A percentile compares a stretch with the other conserved stretches of the same genome.
phyloP scores from a whole-genome alignment of 2,329 filamentous ascomycete species.

The Stemphylium beticola region DNA sequence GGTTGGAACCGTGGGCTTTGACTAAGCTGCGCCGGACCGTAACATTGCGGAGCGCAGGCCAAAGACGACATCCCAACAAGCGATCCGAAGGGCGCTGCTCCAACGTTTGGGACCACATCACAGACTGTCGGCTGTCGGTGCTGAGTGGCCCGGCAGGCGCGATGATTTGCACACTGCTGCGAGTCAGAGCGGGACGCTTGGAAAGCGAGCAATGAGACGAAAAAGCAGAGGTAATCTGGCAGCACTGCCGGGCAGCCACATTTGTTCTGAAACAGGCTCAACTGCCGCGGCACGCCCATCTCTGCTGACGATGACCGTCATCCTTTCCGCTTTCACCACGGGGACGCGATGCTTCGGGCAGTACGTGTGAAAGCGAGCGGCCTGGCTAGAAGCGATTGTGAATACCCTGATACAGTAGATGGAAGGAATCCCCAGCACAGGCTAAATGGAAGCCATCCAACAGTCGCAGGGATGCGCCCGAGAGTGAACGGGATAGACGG shows the following conservation, averaged over 20 bases:
- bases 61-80: conserved; percentile 28
- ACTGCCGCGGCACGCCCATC: conserved; percentile 32
- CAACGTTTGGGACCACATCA: conserved; percentile 31
- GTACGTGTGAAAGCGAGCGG: conserved; percentile 25
- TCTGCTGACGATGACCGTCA: conserved; percentile 24
- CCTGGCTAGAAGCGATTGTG: conserved; percentile 17
- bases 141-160: conserved; percentile 42
- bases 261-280: conserved; percentile 39
- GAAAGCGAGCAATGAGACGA: conserved; percentile 14
- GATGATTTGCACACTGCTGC: conserved; percentile 43
- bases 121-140: conserved; percentile 16
- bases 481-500: conserved; percentile 44
- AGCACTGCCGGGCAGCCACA: conserved; percentile 32
- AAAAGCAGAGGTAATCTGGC: conserved; percentile 22
- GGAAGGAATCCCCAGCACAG: conserved; percentile 36
- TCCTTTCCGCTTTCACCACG: conserved; percentile 37
- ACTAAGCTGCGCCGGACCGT: conserved; percentile 30
- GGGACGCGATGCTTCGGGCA: conserved; percentile 38
- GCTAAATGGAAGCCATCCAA: conserved; percentile 41
- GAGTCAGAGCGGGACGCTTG: conserved; percentile 33
- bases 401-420: conserved; percentile 13
- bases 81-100: conserved; percentile 32
- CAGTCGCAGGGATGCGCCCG: conserved; percentile 36
- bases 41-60: conserved; percentile 8
- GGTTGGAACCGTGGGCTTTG: conserved; percentile 22